These are phyloP conservation scores for Kodamaea sp. DNA, from an alignment of 1,139 yeast genomes.

Conservation along the genomic window DNA sequence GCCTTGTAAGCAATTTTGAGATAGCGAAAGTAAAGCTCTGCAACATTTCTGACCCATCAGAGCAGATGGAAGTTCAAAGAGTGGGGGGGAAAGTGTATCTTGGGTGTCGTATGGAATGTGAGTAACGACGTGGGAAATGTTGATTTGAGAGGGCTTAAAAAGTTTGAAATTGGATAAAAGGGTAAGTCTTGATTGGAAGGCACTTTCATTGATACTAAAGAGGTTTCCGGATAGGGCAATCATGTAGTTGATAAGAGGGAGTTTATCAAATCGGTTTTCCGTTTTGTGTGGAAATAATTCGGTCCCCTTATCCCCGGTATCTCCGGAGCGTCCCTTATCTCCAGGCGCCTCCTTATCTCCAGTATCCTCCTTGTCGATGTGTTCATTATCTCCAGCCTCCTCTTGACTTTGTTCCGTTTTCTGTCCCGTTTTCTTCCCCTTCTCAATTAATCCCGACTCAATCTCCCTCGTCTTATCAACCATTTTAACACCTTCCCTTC, in stretches of 20 bases:
- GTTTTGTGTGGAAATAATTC: not conserved
- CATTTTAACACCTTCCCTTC: not conserved
- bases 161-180: conserved; percentile 39
- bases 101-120: conserved; percentile 42
- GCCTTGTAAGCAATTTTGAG: conserved; percentile 41
- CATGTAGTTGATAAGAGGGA: conserved; percentile 36
- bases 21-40: conserved; percentile 33
- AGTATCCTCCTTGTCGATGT: not conserved
- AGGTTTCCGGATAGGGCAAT: conserved; percentile 41
- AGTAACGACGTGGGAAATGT: conserved; percentile 34
- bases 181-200: conserved; percentile 41
- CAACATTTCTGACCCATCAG: conserved; percentile 33
- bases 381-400: no score
- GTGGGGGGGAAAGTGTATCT: conserved; percentile 29
- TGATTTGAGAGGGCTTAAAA: conserved; percentile 29
- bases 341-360: not conserved
- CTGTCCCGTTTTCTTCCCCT: not conserved
- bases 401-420: no score
- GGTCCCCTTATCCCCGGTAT: not conserved
- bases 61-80: conserved; percentile 29
- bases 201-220: conserved; percentile 49
- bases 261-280: conserved; percentile 11
- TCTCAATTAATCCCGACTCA: no score
- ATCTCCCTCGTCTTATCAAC: no score
- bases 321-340: not conserved